Base-by-base conservation (phyloP, 306 rosid species). In the Corylus americana region DNA sequence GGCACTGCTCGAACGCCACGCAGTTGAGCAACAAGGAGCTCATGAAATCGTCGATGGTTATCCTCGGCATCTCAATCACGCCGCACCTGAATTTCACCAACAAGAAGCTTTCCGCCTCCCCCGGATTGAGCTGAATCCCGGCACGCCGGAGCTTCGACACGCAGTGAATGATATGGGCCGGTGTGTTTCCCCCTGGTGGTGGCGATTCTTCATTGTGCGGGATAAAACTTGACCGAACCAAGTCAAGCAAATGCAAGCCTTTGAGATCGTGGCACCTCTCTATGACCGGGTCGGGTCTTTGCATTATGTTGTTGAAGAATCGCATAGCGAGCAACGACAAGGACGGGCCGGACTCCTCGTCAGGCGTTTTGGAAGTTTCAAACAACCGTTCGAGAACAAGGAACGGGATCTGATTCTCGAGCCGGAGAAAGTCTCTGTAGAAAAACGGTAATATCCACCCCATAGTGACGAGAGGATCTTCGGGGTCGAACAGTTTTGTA, bases 1-100 rank as follows among this genome's bases (percentile, higher is more conserved):
- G 78, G 78, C 87, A 86, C 29, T 83, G 89, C 83, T 86, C 89
- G 61, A 71, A 86, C 16, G 89, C 87, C 79, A 86, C 83, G 31
- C 85, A 83, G 48, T 86, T 86, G 4, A 77, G 69, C 59, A 86
- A 62, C 58, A 86, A 80, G 4, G 85, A 70, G 70, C 78, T 81
- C 79, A 55, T 80, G 83, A 86, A 83, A 13, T 86, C 89, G 48
- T 86, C 89, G n/a, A 86, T 80, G 11, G 81, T 77, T 44, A 86
- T 71, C 0, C 62, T 11, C 10, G 89, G 83, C 87, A 86, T 83
- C 55, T 80, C 78, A 9, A 86, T 18, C 10, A 80, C 83, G 2
- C 87, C 89, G 9, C 25, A 50, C 35, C 11, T 55, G 83, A 83
- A 86, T 37, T 62, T 71, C 18, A 86, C 74, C 29, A 10, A 72